A percentile compares a stretch with the other conserved stretches of the same genome.
Evolutionary conservation across 2,329 filamentous ascomycete species (phyloP).

Genomic region (Penicillium corylophilum): DNA sequence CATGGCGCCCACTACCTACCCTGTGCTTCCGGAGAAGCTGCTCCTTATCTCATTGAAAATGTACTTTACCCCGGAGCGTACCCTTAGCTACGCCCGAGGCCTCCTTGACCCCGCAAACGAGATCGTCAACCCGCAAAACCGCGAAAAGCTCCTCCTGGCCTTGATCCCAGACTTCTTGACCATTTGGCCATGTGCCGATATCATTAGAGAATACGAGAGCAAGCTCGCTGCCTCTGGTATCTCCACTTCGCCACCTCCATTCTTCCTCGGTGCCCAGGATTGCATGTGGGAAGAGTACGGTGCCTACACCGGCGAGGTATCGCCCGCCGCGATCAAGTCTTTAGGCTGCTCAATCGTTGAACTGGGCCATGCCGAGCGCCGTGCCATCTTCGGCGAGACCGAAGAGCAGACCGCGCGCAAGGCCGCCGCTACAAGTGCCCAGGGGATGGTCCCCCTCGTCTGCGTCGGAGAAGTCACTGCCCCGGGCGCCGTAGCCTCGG

Average conservation of each 20-base stretch:
- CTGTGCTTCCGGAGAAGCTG: slow-evolving; percentile 36
- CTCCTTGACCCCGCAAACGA: slow-evolving; percentile 51
- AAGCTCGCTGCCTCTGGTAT: slow-evolving; percentile 17
- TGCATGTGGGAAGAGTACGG: slow-evolving; percentile 68
- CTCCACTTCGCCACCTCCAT: slow-evolving; percentile 40
- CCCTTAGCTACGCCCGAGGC: slow-evolving; percentile 55
- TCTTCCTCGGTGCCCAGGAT: slow-evolving; percentile 75
- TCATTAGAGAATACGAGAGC: slow-evolving; percentile 35
- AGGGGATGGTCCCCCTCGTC: slow-evolving; percentile 73
- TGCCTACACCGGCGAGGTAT: slow-evolving; percentile 76
- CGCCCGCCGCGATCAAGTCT: slow-evolving; percentile 64
- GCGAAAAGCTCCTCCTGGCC: slow-evolving; percentile 65
- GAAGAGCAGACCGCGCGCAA: slow-evolving; percentile 67
- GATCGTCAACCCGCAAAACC: slow-evolving; percentile 42
- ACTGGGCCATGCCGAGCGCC: slow-evolving; percentile 76
- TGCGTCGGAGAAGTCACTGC: slow-evolving; percentile 72
- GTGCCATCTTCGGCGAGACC: slow-evolving; percentile 71
- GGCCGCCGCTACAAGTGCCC: slow-evolving; percentile 64
- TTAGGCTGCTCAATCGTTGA: slow-evolving; percentile 72
- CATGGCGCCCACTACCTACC: slow-evolving; percentile 25
- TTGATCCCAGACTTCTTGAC: slow-evolving; percentile 76
- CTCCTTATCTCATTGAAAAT: slow-evolving; percentile 43
- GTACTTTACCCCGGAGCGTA: slow-evolving; percentile 47
- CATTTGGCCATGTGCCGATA: slow-evolving; percentile 50
- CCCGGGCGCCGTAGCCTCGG: slow-evolving; percentile 46